Conservation (phyloP, 208 protist genomes). For the Trypanosoma cruzi region DNA sequence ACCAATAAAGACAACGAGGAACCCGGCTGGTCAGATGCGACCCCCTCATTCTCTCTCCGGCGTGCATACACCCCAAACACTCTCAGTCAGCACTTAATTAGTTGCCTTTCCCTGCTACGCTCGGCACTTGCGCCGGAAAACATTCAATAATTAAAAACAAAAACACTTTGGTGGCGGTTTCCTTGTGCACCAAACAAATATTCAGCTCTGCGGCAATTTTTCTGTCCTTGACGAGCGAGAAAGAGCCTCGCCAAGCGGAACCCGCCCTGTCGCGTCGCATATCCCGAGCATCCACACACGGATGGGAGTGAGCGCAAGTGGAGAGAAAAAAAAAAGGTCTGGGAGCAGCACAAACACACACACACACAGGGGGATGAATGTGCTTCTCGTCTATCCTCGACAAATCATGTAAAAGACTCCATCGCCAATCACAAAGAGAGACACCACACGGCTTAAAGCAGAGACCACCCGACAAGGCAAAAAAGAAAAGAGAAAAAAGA, state of each 20-base stretch:
- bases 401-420: no score
- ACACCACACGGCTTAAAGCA: no score
- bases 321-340: no score
- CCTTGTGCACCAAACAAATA: slow-evolving; percentile 13
- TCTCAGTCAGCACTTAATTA: neutral
- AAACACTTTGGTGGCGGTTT: slow-evolving; percentile 14
- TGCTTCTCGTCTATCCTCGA: no score
- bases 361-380: no score
- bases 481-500: neutral
- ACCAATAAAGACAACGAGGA: neutral
- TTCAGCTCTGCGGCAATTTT: neutral
- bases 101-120: neutral
- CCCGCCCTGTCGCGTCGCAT: neutral
- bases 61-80: neutral
- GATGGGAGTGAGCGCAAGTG: no score
- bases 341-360: no score
- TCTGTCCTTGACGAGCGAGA: neutral
- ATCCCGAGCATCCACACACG: neutral
- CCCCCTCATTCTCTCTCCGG: neutral
- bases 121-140: neutral
- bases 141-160: neutral
- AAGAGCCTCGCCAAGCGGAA: neutral
- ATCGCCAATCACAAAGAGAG: no score
- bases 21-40: neutral
- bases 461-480: no score